A percentile compares a stretch with the other conserved stretches of the same genome.
Conservation (phyloP, 2,329 filamentous ascomycete species). For the Talaromyces sp. region DNA sequence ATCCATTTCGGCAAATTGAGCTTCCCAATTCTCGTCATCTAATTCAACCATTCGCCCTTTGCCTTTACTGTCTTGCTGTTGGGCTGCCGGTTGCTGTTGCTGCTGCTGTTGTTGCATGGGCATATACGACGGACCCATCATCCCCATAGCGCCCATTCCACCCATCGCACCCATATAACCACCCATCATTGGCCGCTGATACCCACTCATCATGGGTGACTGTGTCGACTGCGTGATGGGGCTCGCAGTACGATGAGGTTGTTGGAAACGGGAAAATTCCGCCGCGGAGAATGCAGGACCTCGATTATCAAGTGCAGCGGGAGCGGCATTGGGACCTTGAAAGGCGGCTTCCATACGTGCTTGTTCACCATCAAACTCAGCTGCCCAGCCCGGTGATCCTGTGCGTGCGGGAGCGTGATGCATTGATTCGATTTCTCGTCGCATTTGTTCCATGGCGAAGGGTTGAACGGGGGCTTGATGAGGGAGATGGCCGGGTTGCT, state of each 20-base stretch:
- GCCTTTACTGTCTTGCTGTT: constrained; percentile 63
- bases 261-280: constrained; percentile 84
- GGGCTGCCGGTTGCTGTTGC: constrained; percentile 38
- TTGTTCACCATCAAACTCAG: constrained; percentile 61
- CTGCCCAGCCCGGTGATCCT: constrained; percentile 56
- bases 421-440: constrained; percentile 55
- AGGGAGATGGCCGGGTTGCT: constrained; percentile 56
- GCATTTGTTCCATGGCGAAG: constrained; percentile 63
- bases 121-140: constrained; percentile 30
- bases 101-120: constrained; percentile 47
- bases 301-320: constrained; percentile 31
- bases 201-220: constrained; percentile 57
- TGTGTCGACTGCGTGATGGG: constrained; percentile 46
- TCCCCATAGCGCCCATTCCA: constrained; percentile 49
- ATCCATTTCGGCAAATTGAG: constrained; percentile 88
- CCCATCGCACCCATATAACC: constrained; percentile 34
- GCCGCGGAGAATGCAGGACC: constrained; percentile 65
- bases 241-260: constrained; percentile 60
- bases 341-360: constrained; percentile 67
- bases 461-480: constrained; percentile 49
- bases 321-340: constrained; percentile 44
- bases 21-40: constrained; percentile 91
- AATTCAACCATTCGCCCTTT: constrained; percentile 81
- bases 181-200: constrained; percentile 44
- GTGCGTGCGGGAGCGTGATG: constrained; percentile 47